Evolutionary conservation across 2,329 filamentous ascomycete species (phyloP).

Genomic region (Aspergillus japonicus): DNA sequence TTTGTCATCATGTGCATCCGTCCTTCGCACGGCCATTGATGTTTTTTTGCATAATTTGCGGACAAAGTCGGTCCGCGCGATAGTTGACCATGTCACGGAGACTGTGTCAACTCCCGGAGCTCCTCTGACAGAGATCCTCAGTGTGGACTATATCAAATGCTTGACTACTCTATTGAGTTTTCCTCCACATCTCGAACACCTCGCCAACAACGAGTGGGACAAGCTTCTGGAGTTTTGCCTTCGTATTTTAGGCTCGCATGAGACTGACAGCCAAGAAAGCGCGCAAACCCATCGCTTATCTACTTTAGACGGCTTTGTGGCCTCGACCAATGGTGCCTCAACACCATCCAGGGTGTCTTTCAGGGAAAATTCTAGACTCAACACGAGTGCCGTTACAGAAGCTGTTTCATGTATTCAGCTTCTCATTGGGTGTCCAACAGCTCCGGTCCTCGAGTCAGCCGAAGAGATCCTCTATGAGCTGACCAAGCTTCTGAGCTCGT

Average conservation of each 20-base stretch:
- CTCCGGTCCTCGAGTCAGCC: slow-evolving; percentile 60
- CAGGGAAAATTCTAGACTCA: slow-evolving; percentile 25
- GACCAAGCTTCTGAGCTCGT: slow-evolving; percentile 61
- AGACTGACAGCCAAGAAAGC: slow-evolving; percentile 30
- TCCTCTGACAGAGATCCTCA: slow-evolving; percentile 66
- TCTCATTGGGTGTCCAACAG: slow-evolving; percentile 65
- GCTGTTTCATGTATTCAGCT: slow-evolving; percentile 65
- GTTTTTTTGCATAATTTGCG: slow-evolving; percentile 67
- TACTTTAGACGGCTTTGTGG: slow-evolving; percentile 27
- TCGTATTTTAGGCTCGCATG: slow-evolving; percentile 53
- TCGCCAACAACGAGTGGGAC: slow-evolving; percentile 68
- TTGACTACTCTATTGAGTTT: slow-evolving; percentile 69
- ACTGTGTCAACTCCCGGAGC: slow-evolving; percentile 63
- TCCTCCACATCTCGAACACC: slow-evolving; percentile 75
- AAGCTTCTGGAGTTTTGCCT: slow-evolving; percentile 67
- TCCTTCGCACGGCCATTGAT: slow-evolving; percentile 69
- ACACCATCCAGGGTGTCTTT: slow-evolving; percentile 32
- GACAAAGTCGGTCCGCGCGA: slow-evolving; percentile 71
- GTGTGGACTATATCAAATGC: slow-evolving; percentile 75
- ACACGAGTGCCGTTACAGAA: slow-evolving; percentile 49
- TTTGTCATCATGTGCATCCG: slow-evolving; percentile 67
- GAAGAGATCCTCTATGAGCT: slow-evolving; percentile 57
- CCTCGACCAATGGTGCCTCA: slow-evolving; percentile 26
- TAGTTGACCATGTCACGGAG: slow-evolving; percentile 80
- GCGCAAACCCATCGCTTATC: slow-evolving; percentile 29